A percentile compares a stretch with the other conserved stretches of the same genome.
These are phyloP conservation scores for Botryosphaeria agaves DNA, from an alignment of 2,329 filamentous ascomycete species.

Conservation along the genomic window DNA sequence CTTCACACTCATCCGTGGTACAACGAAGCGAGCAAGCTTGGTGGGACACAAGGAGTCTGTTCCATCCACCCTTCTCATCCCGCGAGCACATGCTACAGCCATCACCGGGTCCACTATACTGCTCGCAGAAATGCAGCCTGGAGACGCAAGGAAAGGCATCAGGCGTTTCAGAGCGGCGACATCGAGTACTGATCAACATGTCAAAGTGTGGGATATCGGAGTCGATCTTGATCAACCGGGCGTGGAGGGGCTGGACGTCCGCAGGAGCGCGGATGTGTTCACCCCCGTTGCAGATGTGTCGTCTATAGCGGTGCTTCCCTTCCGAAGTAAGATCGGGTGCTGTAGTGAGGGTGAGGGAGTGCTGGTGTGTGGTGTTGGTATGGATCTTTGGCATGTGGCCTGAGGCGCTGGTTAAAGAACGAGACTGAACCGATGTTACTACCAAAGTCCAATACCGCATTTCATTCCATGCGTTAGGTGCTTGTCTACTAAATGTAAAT, in stretches of 20 bases:
- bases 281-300: conserved; percentile 39
- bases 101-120: conserved; percentile 39
- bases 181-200: conserved; percentile 28
- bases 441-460: no score
- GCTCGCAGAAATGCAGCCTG: not conserved
- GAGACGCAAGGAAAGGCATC: conserved; percentile 1
- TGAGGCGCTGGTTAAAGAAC: no score
- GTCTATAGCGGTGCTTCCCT: conserved; percentile 23
- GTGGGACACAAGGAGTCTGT: conserved; percentile 2
- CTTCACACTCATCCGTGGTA: conserved; percentile 26
- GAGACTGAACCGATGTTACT: no score
- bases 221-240: conserved; percentile 7
- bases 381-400: conserved; percentile 30
- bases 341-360: conserved; percentile 10
- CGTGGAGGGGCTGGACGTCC: conserved; percentile 14
- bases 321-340: conserved; percentile 1
- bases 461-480: no score
- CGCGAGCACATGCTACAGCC: conserved; percentile 52
- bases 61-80: conserved; percentile 26
- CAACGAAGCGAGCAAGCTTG: not conserved
- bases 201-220: conserved; percentile 27
- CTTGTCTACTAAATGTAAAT: no score
- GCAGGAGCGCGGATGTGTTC: conserved; percentile 14
- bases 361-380: conserved; percentile 31
- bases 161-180: conserved; percentile 7